Conservation (phyloP, 805 yeast genomes). For the Starmerella cellae region DNA sequence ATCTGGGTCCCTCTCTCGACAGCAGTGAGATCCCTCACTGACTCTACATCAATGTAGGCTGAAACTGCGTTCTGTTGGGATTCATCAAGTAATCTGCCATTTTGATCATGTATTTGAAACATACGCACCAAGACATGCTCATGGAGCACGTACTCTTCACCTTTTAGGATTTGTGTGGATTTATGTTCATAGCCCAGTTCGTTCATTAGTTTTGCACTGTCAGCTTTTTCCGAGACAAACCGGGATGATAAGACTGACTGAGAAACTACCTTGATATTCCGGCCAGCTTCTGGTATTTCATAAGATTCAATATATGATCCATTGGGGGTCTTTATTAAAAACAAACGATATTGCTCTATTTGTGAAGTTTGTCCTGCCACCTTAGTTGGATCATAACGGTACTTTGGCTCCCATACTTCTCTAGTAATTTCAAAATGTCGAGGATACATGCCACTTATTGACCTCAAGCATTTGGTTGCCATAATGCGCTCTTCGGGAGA, state of each 20-base stretch:
- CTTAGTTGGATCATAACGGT: slow-evolving; percentile 23
- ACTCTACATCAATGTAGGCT: slow-evolving; percentile 56
- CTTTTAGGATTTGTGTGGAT: slow-evolving; percentile 48
- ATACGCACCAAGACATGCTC: slow-evolving; percentile 46
- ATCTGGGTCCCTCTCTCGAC: slow-evolving; percentile 53
- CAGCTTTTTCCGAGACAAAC: slow-evolving; percentile 24
- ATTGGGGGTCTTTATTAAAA: slow-evolving; percentile 9
- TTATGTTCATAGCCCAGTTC: slow-evolving; percentile 61
- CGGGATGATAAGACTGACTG: slow-evolving; percentile 53
- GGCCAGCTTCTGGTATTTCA: slow-evolving; percentile 32
- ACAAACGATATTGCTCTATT: slow-evolving; percentile 26
- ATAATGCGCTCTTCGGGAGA: slow-evolving; percentile 25
- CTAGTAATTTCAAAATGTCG: slow-evolving; percentile 21
- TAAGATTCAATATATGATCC: slow-evolving; percentile 18
- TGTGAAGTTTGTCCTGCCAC: slow-evolving; percentile 26
- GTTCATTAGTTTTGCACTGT: slow-evolving; percentile 33
- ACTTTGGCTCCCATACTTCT: slow-evolving; percentile 26
- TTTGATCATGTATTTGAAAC: slow-evolving; percentile 31
- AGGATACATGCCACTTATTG: slow-evolving; percentile 30
- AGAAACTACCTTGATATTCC: slow-evolving; percentile 36
- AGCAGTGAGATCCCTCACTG: slow-evolving; percentile 61
- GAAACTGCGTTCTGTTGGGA: slow-evolving; percentile 33
- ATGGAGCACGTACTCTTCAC: slow-evolving; percentile 44
- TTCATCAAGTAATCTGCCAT: slow-evolving; percentile 21
- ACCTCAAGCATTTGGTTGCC: slow-evolving; percentile 25